Percentiles rank a stretch among this genome's conserved stretches.
Conservation (phyloP, 75 land plant genomes). For the Picea sitchensis region DNA sequence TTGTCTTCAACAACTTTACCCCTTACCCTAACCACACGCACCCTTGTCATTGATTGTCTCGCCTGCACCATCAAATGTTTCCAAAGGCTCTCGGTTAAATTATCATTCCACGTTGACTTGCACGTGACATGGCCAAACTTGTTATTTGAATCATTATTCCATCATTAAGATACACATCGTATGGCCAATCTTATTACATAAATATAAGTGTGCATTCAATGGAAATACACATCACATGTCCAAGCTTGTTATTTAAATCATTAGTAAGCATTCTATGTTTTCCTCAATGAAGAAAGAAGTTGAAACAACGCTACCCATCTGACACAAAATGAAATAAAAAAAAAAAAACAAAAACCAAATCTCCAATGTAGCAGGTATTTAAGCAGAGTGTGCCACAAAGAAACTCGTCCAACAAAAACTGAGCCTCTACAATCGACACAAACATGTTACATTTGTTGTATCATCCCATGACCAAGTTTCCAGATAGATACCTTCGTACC, state of each 20-base stretch:
- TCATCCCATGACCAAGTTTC: slow-evolving; percentile 82
- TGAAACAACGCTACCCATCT: no score
- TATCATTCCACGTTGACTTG: no score
- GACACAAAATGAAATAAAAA: background rate
- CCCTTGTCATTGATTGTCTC: slow-evolving; percentile 51
- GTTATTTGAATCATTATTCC: background rate
- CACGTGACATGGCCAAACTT: background rate
- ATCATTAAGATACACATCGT: background rate
- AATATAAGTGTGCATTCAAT: no score
- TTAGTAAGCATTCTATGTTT: no score
- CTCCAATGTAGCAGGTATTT: background rate
- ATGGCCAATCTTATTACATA: no score
- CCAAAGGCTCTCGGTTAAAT: no score
- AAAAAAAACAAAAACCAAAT: background rate
- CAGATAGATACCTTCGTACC: slow-evolving; percentile 31
- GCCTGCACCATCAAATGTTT: slow-evolving; percentile 21
- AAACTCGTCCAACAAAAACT: slow-evolving; percentile 13
- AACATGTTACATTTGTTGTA: slow-evolving; percentile 88
- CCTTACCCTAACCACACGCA: slow-evolving; percentile 57
- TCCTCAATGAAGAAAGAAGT: no score
- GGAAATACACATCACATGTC: no score
- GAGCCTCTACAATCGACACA: slow-evolving; percentile 59
- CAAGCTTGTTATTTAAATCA: background rate
- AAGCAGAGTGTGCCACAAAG: background rate
- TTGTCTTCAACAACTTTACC: slow-evolving; percentile 51